Conservation (phyloP, 495 filamentous ascomycete species). For the Daldinia concentrica region DNA sequence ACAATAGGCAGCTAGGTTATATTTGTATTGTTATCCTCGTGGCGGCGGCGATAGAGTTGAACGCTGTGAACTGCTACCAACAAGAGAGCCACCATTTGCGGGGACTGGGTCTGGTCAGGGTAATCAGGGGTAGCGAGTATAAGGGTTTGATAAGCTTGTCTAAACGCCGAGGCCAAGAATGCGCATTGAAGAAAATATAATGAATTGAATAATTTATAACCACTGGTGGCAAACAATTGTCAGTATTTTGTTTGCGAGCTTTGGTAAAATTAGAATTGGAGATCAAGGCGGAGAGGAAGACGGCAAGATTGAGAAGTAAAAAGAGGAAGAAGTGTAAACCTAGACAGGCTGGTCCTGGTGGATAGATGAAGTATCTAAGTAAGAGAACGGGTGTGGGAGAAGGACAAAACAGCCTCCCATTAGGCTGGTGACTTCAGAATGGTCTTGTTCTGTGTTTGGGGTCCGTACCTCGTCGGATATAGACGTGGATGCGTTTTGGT, state of each 20-base stretch:
- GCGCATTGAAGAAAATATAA: constrained; percentile 4
- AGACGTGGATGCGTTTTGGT: constrained; percentile 49
- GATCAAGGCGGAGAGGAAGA: not conserved
- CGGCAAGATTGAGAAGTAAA: constrained; percentile 2
- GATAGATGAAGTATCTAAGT: constrained; percentile 9
- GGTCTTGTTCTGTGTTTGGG: constrained; percentile 28
- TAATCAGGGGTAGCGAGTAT: constrained; percentile 11
- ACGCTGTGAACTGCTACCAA: constrained; percentile 4
- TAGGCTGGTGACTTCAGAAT: constrained; percentile 35
- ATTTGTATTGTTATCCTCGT: constrained; percentile 32
- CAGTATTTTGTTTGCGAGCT: not conserved
- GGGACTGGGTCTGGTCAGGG: constrained; percentile 8
- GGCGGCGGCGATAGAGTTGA: not conserved
- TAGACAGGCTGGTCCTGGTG: constrained; percentile 7
- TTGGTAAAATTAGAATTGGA: not conserved
- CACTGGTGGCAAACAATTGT: constrained; percentile 18
- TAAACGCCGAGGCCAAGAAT: constrained; percentile 27
- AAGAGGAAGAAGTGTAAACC: constrained; percentile 15
- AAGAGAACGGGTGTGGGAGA: constrained; percentile 4
- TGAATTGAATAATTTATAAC: constrained; percentile 16
- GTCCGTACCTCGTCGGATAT: constrained; percentile 43
- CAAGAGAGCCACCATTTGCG: constrained; percentile 32
- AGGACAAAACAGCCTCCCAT: constrained; percentile 20
- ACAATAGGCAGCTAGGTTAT: constrained; percentile 13
- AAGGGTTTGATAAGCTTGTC: constrained; percentile 2